Percentiles rank a stretch among this genome's conserved stretches.
phyloP scores from a whole-genome alignment of 768 basidiomycete species.

The Pisolithus albus region DNA sequence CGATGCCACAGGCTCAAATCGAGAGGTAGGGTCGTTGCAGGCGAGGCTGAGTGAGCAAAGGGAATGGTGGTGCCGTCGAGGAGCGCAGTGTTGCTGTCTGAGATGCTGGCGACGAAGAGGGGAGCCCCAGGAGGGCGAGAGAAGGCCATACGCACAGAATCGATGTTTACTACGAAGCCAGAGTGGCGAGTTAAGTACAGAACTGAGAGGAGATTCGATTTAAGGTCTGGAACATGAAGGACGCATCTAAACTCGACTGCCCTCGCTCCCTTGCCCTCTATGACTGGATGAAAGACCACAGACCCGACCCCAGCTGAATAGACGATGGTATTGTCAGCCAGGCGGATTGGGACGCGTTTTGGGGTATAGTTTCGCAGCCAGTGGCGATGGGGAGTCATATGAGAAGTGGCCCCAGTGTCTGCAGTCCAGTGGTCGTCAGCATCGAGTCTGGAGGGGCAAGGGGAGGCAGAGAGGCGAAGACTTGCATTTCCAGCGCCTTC shows the following conservation, averaged over 20 bases:
- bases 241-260: no score
- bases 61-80: conserved; percentile 13
- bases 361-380: no score
- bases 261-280: no score
- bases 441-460: not conserved
- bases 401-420: conserved; percentile 29
- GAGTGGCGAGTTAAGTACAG: conserved; percentile 7
- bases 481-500: conserved; percentile 5
- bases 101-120: conserved; percentile 6
- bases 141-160: not conserved
- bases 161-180: conserved; percentile 5
- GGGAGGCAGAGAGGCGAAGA: conserved; percentile 1
- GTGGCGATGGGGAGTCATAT: conserved; percentile 27
- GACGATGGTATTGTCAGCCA: no score
- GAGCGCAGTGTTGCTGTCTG: conserved; percentile 4
- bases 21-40: conserved; percentile 4
- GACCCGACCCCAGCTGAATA: no score
- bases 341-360: no score
- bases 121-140: not conserved
- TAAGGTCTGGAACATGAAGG: no score
- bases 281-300: no score
- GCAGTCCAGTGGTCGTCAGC: conserved; percentile 18
- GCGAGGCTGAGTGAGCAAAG: not conserved
- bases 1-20: conserved; percentile 19
- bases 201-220: not conserved